Percentiles rank a stretch among this genome's conserved stretches.
Evolutionary conservation across 495 filamentous ascomycete species (phyloP).

Genomic region (Aspergillus steynii): DNA sequence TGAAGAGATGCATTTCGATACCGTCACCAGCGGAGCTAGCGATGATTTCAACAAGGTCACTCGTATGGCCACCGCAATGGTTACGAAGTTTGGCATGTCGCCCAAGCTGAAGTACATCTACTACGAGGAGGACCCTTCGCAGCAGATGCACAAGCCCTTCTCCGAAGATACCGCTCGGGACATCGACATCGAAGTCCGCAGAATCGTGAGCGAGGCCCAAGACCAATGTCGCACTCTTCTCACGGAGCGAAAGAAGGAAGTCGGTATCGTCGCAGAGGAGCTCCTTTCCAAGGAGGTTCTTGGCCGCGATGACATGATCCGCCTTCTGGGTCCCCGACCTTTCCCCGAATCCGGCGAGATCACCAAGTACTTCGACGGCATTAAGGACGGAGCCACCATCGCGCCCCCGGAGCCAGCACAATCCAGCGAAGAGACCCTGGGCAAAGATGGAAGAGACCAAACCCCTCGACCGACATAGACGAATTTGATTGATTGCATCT

Average conservation of each 20-base stretch:
- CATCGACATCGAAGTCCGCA: constrained; percentile 87
- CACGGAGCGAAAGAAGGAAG: constrained; percentile 78
- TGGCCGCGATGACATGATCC: constrained; percentile 83
- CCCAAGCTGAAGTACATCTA: constrained; percentile 87
- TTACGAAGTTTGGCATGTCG: constrained; percentile 97
- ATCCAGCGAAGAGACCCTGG: constrained; percentile 28
- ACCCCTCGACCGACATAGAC: constrained; percentile 43
- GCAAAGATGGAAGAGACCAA: constrained; percentile 47
- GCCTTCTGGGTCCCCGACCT: constrained; percentile 78
- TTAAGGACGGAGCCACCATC: constrained; percentile 45
- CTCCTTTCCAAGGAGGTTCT: constrained; percentile 89
- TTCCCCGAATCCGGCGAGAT: constrained; percentile 88
- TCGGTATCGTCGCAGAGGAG: constrained; percentile 91
- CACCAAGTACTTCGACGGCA: constrained; percentile 80
- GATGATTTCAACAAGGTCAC: constrained; percentile 99
- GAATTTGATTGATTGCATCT: constrained; percentile 3
- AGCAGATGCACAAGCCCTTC: constrained; percentile 90
- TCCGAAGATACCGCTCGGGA: constrained; percentile 87
- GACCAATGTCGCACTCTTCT: constrained; percentile 83
- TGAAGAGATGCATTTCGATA: constrained; percentile 94
- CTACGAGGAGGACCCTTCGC: constrained; percentile 78
- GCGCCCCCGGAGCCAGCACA: constrained; percentile 58
- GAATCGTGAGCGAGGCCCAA: constrained; percentile 89
- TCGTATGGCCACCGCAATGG: constrained; percentile 91
- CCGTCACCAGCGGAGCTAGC: constrained; percentile 87